Base-by-base conservation (phyloP, 495 filamentous ascomycete genomes). In the Thozetella sp. region DNA sequence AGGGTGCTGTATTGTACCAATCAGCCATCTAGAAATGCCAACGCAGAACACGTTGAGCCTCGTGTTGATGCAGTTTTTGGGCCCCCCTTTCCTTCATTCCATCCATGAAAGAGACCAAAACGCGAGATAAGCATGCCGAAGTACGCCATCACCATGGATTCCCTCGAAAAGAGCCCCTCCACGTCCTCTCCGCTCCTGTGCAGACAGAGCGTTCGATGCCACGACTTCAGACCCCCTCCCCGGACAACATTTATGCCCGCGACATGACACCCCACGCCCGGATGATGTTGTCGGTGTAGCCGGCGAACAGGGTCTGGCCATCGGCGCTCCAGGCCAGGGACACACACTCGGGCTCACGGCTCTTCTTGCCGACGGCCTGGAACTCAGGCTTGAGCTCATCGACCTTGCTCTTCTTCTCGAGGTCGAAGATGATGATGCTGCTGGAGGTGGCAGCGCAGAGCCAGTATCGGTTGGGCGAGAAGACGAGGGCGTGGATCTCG, bases 341-440 rank as follows among this genome's bases (percentile, higher is more conserved):
- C 63, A 99, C 88, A 83, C 94, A 97, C 90, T 99, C 95, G 63
- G 96, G 96, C 81, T 97, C 95, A 77, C 93, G 85, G 86, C 86
- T 91, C 93, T 98, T 98, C 93, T 97, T 97, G 81, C 95, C 93
- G 74, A 93, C 89, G 71, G 93, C 87, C 63, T 92, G 86, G 83
- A 96, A 97, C 73, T 99, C 96, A 64, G 96, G 96, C 91, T 96
- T 97, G 77, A 99, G 87, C 88, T 98, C 95, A 70, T 99, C 95
- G 65, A 99, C 95, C 89, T 98, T 98, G 88, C 90, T 94, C 92
- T 99, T 98, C 93, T 99, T 99, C 92, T 99, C 95, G 68, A 99
- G 87, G 77, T 99, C 95, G 82, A 99, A 99, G 85, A 99, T 98
- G 87, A 97, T 98, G 87, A 99, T 98, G 85, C 86, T 90, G 83